Base-by-base conservation (phyloP, 768 basidiomycete species). In the Phylloporus sp. region DNA sequence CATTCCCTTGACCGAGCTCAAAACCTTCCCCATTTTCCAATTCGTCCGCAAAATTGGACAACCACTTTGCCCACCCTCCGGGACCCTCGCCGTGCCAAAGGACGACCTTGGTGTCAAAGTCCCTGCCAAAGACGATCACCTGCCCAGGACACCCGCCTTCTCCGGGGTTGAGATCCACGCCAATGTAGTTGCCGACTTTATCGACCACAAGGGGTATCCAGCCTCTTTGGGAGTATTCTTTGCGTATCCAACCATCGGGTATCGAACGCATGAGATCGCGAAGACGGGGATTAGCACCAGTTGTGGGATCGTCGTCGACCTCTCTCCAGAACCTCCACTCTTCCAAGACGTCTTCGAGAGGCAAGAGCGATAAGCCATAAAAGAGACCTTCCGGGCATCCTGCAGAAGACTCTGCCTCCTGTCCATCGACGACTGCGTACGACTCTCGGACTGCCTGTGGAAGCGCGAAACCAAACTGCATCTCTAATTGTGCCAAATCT, bases 321-420 rank as follows among this genome's bases (percentile, higher is more conserved):
- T 88, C 85, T 52, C 95, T 73, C 95, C 96, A 98, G 62, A 96
- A 97, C 28, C 78, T 73, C 93, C 95, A 99, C 68, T 99, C 96
- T 47, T 92, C 84, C 35, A 93, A 72, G 22, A 96, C 91, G 56
- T 91, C 86, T 60, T 99, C 96, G 36, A 98, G 74, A 11, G 92
- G 90, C 17, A 99, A 71, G 29, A 96, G 76, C n/a, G 84, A 86
- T 17, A 99, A 70, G n/a, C 96, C 96, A 60, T 92, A 97, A 67
- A 99, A 91, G 24, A 99, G 75, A 27, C 96, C 96, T 48, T 90
- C 87, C 9, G 88, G 78, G 59, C 89, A 92, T 11, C 87, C 89
- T 33, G 87, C 89, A 23, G 89, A 73, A 13, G 88, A 88, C 67
- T 92, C 88, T 17, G 89, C 80, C 63, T 98, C 96, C 62, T 99